A percentile compares a stretch with the other conserved stretches of the same genome.
phyloP scores from a whole-genome alignment of 495 filamentous ascomycete species.

The Aspergillus nidulans region DNA sequence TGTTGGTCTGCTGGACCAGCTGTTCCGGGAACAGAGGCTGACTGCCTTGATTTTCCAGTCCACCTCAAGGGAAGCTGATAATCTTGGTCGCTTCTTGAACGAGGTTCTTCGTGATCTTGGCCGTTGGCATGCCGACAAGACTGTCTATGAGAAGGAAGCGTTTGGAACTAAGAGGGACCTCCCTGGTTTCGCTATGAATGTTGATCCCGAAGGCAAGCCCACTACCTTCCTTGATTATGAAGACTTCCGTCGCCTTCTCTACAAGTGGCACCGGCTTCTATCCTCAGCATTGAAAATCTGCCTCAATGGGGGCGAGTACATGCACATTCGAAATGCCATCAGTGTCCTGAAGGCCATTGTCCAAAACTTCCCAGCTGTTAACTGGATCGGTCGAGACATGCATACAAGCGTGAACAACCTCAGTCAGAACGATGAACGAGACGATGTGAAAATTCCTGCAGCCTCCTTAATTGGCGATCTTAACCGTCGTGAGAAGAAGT shows the following conservation, averaged over 20 bases:
- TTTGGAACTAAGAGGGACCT: conserved; percentile 58
- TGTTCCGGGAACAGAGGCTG: conserved; percentile 77
- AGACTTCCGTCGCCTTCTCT: conserved; percentile 76
- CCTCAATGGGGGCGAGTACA: conserved; percentile 79
- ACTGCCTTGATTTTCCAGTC: conserved; percentile 79
- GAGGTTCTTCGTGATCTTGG: conserved; percentile 72
- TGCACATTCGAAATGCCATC: conserved; percentile 96
- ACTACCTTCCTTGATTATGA: conserved; percentile 71
- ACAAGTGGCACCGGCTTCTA: conserved; percentile 84
- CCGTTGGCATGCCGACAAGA: conserved; percentile 76
- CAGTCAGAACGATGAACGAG: conserved; percentile 65
- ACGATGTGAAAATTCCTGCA: conserved; percentile 89
- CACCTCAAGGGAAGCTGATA: conserved; percentile 84
- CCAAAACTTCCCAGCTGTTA: conserved; percentile 78
- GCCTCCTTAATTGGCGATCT: conserved; percentile 78
- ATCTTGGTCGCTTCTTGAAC: conserved; percentile 82
- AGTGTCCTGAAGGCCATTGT: conserved; percentile 78
- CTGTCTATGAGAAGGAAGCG: conserved; percentile 74
- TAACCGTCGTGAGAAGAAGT: conserved; percentile 69
- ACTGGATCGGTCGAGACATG: conserved; percentile 77
- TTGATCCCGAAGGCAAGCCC: conserved; percentile 58
- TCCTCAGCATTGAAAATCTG: conserved; percentile 71
- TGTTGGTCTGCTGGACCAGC: conserved; percentile 72
- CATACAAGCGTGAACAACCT: conserved; percentile 60
- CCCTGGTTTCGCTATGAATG: conserved; percentile 63